Base-by-base conservation (phyloP, 1,139 yeast genomes). In the Suhomyces anneliseae region DNA sequence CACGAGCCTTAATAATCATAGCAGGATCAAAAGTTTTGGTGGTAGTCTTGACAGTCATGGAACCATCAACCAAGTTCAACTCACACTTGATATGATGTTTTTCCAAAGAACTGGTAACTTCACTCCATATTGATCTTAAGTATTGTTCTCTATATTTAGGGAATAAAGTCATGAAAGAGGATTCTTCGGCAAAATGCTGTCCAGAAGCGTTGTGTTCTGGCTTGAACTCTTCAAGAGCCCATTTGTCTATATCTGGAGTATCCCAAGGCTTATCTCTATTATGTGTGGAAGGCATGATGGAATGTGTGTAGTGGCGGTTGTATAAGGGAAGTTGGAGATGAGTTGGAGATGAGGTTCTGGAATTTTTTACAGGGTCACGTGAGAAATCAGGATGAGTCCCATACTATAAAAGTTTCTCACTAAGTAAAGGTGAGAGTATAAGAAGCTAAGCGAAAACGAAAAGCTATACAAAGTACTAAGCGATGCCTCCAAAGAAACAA, bases 211-310 rank as follows among this genome's bases (percentile, higher is more conserved):
- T 89, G 64, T 93, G 96, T 60, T 90, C 97, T 1, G 90, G 90
- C 58, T 79, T 87, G 74, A 93, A 93, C 52, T 90, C 95, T 35
- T 90, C 96, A 38, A 85, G 76, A 54, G 79, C 74, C 99, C 99
- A 93, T 66, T 93, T 92, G 64, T 93, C 97, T 53, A 93, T 85
- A 59, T 90, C 97, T 27, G 88, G 90, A 11, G 97, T 90, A 64
- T 93, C 98, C 98, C 99, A 92, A 46, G 98, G 98, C 68, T 93
- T 93, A 60, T 92, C 98, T 64, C 84, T 87, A 66, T 92, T 88
- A 67, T 92, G 93, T 47, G 95, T 87, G 4, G 97, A 90, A 33
- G 87, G 90, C 98, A 93, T 92, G 39, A 49, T 63, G 38, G 24
- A 19, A 19, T 19, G 24, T 14, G 24, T 19, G 24, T 19, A 19